These are phyloP conservation scores for Rachicladosporium sp. DNA, from an alignment of 2,329 filamentous ascomycete genomes.

Conservation along the genomic window DNA sequence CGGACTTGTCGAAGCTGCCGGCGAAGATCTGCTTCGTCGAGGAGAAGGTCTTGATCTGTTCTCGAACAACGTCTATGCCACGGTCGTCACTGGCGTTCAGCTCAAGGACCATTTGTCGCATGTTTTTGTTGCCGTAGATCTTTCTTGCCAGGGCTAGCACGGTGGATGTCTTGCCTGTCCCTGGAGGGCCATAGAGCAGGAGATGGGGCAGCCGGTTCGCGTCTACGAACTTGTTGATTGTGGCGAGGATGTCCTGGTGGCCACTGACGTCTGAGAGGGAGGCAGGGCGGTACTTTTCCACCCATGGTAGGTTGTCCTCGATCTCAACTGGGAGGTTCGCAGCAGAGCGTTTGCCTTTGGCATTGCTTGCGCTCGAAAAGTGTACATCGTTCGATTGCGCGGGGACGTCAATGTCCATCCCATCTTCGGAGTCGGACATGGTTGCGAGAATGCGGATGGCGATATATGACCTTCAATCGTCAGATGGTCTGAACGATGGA, in stretches of 20 bases:
- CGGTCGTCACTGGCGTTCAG: slow-evolving; percentile 94
- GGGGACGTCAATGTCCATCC: slow-evolving; percentile 57
- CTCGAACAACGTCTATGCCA: slow-evolving; percentile 92
- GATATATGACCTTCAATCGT: background rate
- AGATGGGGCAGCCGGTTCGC: slow-evolving; percentile 89
- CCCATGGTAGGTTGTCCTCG: slow-evolving; percentile 90
- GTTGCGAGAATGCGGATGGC: slow-evolving; percentile 7
- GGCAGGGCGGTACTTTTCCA: slow-evolving; percentile 90
- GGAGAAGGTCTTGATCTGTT: slow-evolving; percentile 99
- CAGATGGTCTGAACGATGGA: background rate
- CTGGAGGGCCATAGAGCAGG: slow-evolving; percentile 89
- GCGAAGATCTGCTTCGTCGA: slow-evolving; percentile 94
- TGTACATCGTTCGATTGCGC: slow-evolving; percentile 37
- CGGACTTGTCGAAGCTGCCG: slow-evolving; percentile 27
- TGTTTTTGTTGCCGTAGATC: slow-evolving; percentile 84
- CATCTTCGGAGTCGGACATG: slow-evolving; percentile 46
- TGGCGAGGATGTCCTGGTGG: slow-evolving; percentile 92
- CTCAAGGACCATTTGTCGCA: slow-evolving; percentile 97
- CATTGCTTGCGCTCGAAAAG: slow-evolving; percentile 63
- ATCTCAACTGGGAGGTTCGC: slow-evolving; percentile 90
- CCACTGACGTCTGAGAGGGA: slow-evolving; percentile 87
- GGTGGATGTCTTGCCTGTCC: slow-evolving; percentile 95
- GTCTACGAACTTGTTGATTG: slow-evolving; percentile 96
- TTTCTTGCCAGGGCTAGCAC: slow-evolving; percentile 82
- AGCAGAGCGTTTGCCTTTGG: slow-evolving; percentile 81